Conservation (phyloP, 306 rosid genomes). For the Dalbergia cochinchinensis region DNA sequence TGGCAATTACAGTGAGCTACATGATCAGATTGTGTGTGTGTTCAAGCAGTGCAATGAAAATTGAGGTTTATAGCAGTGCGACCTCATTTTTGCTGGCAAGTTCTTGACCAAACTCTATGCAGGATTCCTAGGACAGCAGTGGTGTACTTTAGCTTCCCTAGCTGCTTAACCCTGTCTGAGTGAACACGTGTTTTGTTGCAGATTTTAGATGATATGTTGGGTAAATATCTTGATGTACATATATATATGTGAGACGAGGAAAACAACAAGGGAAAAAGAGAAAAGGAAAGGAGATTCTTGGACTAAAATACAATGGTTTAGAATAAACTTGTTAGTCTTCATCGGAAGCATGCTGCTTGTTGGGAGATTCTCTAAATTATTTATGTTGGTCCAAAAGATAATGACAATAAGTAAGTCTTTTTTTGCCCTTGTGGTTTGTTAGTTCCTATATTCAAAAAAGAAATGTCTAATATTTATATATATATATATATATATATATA, state of each 20-base stretch:
- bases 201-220: conserved; percentile 50
- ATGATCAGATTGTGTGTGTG: conserved; percentile 21
- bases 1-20: conserved; percentile 21
- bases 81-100: conserved; percentile 48
- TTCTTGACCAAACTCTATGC: conserved; percentile 43
- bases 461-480: too few species aligned
- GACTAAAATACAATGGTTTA: conserved; percentile 49
- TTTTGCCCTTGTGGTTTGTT: not conserved
- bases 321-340: conserved; percentile 45
- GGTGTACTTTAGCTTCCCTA: conserved; percentile 45
- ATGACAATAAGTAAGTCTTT: conserved; percentile 17
- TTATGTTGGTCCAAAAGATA: conserved; percentile 35
- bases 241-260: conserved; percentile 42
- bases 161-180: conserved; percentile 38
- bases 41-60: conserved; percentile 34
- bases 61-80: conserved; percentile 36
- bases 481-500: too few species aligned
- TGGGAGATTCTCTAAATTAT: conserved; percentile 44
- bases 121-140: conserved; percentile 49
- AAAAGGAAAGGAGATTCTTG: conserved; percentile 52
- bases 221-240: conserved; percentile 58
- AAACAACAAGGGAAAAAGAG: conserved; percentile 51
- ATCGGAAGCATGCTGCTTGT: conserved; percentile 44
- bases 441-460: conserved; percentile 9
- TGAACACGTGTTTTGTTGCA: conserved; percentile 57